A percentile compares a stretch with the other conserved stretches of the same genome.
Conservation (phyloP, 2,329 filamentous ascomycete species). For the Exophiala mesophila region DNA sequence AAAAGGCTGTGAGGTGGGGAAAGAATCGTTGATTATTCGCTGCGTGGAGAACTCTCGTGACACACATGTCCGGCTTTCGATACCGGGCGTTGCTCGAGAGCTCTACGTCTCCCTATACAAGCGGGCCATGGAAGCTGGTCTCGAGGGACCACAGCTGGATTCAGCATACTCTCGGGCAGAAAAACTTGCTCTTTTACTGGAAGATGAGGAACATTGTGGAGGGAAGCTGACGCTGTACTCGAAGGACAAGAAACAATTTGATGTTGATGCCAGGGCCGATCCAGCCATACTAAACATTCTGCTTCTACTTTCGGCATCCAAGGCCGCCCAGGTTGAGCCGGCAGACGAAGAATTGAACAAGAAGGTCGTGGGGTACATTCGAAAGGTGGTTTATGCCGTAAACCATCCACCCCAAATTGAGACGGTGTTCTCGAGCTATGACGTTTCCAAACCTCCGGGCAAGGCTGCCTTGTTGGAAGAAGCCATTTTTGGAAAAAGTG, state of each 20-base stretch:
- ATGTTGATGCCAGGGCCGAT: slow-evolving; percentile 3
- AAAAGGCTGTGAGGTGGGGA: slow-evolving; percentile 34
- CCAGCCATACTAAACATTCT: neutral
- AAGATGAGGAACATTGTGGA: slow-evolving; percentile 32
- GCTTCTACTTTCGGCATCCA: neutral
- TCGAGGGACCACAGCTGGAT: slow-evolving; percentile 31
- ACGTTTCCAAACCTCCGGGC: slow-evolving; percentile 12
- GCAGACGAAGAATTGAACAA: neutral
- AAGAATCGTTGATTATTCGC: slow-evolving; percentile 34
- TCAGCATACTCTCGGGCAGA: slow-evolving; percentile 33
- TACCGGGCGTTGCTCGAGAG: slow-evolving; percentile 29
- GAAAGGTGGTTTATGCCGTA: neutral
- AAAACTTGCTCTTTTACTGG: slow-evolving; percentile 34
- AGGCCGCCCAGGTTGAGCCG: neutral
- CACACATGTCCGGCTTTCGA: slow-evolving; percentile 35
- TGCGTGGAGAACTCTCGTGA: slow-evolving; percentile 32
- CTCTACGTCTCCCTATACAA: slow-evolving; percentile 37
- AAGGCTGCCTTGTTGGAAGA: slow-evolving; percentile 26
- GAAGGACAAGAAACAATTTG: slow-evolving; percentile 18
- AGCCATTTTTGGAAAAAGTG: slow-evolving; percentile 37
- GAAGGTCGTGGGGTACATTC: neutral
- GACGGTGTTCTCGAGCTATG: neutral
- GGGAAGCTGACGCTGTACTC: slow-evolving; percentile 28
- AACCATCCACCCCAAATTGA: neutral
- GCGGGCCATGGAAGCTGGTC: slow-evolving; percentile 32